Percentiles rank a stretch among this genome's conserved stretches.
Evolutionary conservation across 2,329 filamentous ascomycete genomes (phyloP).

Genomic region (Aspergillus caelatus): DNA sequence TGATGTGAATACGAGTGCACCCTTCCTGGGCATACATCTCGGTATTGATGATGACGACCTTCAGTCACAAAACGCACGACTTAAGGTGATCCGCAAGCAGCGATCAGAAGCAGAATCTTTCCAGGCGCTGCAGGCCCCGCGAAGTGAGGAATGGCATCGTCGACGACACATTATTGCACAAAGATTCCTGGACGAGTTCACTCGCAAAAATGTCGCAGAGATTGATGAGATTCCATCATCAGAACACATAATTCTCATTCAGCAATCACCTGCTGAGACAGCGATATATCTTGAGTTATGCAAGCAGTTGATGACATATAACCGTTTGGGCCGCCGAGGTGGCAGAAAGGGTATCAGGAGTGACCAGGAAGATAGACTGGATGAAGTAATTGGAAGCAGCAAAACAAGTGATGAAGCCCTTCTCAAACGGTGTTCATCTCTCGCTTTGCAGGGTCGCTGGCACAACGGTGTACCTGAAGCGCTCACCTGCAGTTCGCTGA

Average conservation of each 20-base stretch:
- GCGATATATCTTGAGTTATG: slow-evolving; percentile 59
- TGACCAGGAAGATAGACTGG: slow-evolving; percentile 43
- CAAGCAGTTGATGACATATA: slow-evolving; percentile 55
- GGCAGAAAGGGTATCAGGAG: slow-evolving; percentile 27
- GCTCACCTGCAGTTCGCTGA: slow-evolving; percentile 37
- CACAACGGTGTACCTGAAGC: slow-evolving; percentile 29
- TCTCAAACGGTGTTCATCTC: slow-evolving; percentile 50
- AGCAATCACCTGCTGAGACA: slow-evolving; percentile 52
- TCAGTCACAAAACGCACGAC: slow-evolving; percentile 49
- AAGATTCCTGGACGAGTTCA: slow-evolving; percentile 57
- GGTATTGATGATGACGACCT: slow-evolving; percentile 56
- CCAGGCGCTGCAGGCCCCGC: slow-evolving; percentile 52
- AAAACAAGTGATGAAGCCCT: slow-evolving; percentile 56
- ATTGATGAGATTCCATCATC: slow-evolving; percentile 49
- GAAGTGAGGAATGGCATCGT: slow-evolving; percentile 56
- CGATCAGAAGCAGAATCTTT: slow-evolving; percentile 57
- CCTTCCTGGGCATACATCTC: slow-evolving; percentile 58
- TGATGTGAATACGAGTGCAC: slow-evolving; percentile 62
- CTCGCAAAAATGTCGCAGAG: slow-evolving; percentile 50
- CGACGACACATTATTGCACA: slow-evolving; percentile 57
- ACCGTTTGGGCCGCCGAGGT: slow-evolving; percentile 45
- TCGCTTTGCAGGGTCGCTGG: slow-evolving; percentile 33
- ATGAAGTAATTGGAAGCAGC: slow-evolving; percentile 50
- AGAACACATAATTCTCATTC: slow-evolving; percentile 49
- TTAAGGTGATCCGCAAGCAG: slow-evolving; percentile 34